Base-by-base conservation (phyloP, 768 basidiomycete species). In the Cystobasidium tubakii region DNA sequence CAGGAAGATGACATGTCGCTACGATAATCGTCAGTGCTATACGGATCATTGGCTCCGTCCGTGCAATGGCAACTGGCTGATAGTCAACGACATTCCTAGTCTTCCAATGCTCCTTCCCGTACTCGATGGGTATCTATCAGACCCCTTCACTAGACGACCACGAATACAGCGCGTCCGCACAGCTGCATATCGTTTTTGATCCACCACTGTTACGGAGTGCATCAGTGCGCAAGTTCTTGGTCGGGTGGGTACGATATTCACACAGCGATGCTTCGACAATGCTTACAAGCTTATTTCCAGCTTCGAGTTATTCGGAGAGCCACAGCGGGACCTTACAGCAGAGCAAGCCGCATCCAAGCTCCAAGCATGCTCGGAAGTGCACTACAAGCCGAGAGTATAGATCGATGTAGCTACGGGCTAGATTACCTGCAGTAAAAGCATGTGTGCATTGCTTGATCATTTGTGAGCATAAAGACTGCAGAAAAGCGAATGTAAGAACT, bases 81-180 rank as follows among this genome's bases (percentile, higher is more conserved):
- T 25, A 29, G 17, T 19, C 50, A 4, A 21, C 33, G 29, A 4
- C 79, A 90, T 33, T 88, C 88, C 7, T 15, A 90, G 17, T 69
- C 34, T 92, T 92, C 80, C 85, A 85, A 6, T 92, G 90, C 80
- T 89, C 91, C 0, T 96, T 95, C 81, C 73, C 89, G 0, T 96
- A 95, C 80, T 92, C 90, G 7, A 93, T 95, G 91, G 93, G 93
- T 42, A 86, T 95, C 60, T 93, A 95, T 79, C 93, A 96, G 80
- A 85, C 88, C 1, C 89, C 91, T 4, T 78, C 86, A 1, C 77
- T 50, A 60, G 75, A 76, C 42, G 71, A 73, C 9, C 67, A 74
- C 1, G 80, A 80, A 21, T 80, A 82, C 12, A 82, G 83, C 13
- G 84, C 86, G n/a, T 79, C 88, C 27, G 88, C 90, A 1, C 93